Evolutionary conservation across 768 basidiomycete genomes (phyloP).

Genomic region (Boletus pseudopeckii): DNA sequence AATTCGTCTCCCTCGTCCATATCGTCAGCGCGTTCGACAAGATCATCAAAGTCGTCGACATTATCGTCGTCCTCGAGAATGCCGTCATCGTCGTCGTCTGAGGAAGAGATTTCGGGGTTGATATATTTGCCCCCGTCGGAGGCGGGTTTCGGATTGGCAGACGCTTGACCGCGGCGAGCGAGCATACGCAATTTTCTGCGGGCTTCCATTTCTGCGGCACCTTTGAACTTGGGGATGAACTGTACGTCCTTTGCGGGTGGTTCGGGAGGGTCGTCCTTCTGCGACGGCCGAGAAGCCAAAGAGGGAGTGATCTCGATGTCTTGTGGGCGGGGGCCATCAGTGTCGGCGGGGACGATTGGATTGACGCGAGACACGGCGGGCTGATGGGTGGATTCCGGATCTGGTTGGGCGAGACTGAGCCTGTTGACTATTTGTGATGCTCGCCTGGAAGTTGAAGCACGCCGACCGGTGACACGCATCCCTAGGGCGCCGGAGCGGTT

Average conservation of each 20-base stretch:
- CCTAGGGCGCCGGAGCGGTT: conserved; percentile 67
- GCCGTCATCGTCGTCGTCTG: conserved; percentile 50
- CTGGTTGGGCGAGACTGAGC: conserved; percentile 4
- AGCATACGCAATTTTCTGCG: conserved; percentile 64
- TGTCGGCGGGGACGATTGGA: conserved; percentile 7
- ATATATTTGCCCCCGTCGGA: conserved; percentile 36
- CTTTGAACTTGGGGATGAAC: conserved; percentile 77
- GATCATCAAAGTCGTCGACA: conserved; percentile 50
- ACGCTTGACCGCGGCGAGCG: conserved; percentile 47
- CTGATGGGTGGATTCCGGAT: background rate
- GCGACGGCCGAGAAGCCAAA: background rate
- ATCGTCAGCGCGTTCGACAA: conserved; percentile 44
- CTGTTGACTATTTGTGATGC: conserved; percentile 29
- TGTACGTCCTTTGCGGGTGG: conserved; percentile 51
- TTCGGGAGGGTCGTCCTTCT: conserved; percentile 17
- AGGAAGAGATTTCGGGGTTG: conserved; percentile 49
- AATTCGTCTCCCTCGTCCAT: conserved; percentile 73
- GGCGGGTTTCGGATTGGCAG: conserved; percentile 23
- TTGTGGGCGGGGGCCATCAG: conserved; percentile 6
- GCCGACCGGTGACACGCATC: conserved; percentile 69
- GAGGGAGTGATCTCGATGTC: conserved; percentile 6
- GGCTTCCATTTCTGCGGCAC: conserved; percentile 84
- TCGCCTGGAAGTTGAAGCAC: conserved; percentile 51
- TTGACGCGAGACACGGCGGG: conserved; percentile 10
- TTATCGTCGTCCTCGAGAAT: conserved; percentile 49